Conservation (phyloP, 208 protist genomes). For the Balamuthia mandrillaris region DNA sequence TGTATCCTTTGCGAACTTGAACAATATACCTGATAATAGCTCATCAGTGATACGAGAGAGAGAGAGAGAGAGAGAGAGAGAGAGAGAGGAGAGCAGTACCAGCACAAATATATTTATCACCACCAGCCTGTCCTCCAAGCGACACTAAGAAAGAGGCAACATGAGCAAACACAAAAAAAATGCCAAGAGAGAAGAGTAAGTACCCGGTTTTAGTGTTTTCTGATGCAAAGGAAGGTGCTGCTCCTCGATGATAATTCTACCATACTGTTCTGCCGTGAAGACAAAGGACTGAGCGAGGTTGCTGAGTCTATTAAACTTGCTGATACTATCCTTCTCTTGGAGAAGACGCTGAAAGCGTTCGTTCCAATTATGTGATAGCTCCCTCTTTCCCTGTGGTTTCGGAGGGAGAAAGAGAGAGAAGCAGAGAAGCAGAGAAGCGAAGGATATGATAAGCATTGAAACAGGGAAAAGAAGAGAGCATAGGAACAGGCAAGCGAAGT, state of each 20-base stretch:
- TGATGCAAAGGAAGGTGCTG: constrained; percentile 4
- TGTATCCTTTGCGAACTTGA: constrained; percentile 25
- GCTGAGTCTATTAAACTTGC: constrained; percentile 22
- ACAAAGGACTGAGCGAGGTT: constrained; percentile 26
- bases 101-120: constrained; percentile 20
- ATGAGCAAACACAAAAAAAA: no score
- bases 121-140: constrained; percentile 32
- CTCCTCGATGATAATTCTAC: constrained; percentile 31
- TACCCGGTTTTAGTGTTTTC: constrained; percentile 8
- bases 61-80: not conserved
- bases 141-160: no score
- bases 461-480: no score
- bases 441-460: no score
- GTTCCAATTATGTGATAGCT: constrained; percentile 9
- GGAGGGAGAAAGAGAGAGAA: no score
- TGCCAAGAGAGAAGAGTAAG: not conserved
- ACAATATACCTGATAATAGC: constrained; percentile 19
- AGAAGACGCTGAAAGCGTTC: constrained; percentile 20
- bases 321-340: not conserved
- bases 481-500: no score
- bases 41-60: not conserved
- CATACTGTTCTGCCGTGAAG: constrained; percentile 34
- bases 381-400: not conserved
- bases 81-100: not conserved
- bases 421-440: no score